Base-by-base conservation (phyloP, 352 stramenopile genomes). In the Pelagophyceae sp. region DNA sequence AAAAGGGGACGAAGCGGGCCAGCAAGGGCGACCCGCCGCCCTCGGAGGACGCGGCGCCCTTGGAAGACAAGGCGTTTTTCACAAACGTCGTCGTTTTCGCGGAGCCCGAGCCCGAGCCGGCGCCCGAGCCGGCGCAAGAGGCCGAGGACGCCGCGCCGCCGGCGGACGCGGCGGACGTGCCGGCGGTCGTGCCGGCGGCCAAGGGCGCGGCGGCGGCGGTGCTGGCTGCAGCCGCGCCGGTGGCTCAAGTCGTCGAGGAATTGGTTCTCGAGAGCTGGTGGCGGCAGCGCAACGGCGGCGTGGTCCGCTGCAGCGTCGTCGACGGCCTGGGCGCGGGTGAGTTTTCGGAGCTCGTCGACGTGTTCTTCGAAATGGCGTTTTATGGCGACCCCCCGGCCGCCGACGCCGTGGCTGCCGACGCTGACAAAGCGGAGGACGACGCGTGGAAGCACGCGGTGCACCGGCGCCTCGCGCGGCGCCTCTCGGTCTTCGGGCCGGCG, bases 81-180 rank as follows among this genome's bases (percentile, higher is more conserved):
- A n/a, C n/a, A n/a, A n/a, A n/a, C n/a, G n/a, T n/a, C n/a, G n/a
- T n/a, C n/a, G n/a, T n/a, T n/a, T n/a, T n/a, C n/a, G n/a, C n/a
- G 3, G 61, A 71, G n/a, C 61, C 61, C 29, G 23, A 54, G 11
- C 45, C 45, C 45, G 45, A 54, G 45, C 45, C 61, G 50, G 84
- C 88, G 76, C 84, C 81, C 35, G 78, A 50, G 63, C 76, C 33
- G 0, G 50, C 64, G 45, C 40, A 45, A 5, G n/a, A 64, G 29
- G 76, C 33, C 29, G 61, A 65, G 31, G 50, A 33, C 32, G 29
- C 2, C 25, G 58, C 40, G 19, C 72, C 64, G 33, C 58, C 40
- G 23, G 72, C 75, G 25, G 54, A 75, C n/a, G 77, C 31, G 35
- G 75, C 70, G 50, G 72, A 64, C 31, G 81, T 79, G 75, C 75